Percentiles rank a stretch among this genome's conserved stretches.
These are phyloP conservation scores for Colletotrichum sp. DNA, from an alignment of 2,329 filamentous ascomycete genomes.

Conservation along the genomic window DNA sequence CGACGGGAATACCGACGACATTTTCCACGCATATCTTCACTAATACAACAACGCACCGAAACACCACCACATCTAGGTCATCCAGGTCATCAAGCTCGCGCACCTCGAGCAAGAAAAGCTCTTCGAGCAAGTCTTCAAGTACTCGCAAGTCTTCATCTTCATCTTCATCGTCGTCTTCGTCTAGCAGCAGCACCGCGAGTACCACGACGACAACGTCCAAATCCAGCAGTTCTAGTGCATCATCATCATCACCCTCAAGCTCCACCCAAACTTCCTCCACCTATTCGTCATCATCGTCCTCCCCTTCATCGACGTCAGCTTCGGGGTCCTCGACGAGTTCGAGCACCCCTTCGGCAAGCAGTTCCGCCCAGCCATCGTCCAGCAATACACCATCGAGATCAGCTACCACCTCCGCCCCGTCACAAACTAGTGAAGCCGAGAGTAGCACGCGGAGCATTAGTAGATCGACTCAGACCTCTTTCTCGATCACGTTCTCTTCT, in stretches of 20 bases:
- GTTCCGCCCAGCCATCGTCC: not conserved
- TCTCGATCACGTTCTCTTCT: not conserved
- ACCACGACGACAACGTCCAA: not conserved
- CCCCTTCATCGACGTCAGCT: not conserved
- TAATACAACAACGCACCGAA: not conserved
- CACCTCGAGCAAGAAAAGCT: not conserved
- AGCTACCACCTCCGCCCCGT: not conserved
- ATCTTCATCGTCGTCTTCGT: not conserved
- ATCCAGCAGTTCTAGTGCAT: not conserved
- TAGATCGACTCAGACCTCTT: not conserved
- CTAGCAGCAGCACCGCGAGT: not conserved
- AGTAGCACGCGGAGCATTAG: not conserved
- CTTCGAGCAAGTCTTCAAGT: not conserved
- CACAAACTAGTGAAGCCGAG: not conserved
- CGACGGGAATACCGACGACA: not conserved
- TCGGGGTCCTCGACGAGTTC: not conserved
- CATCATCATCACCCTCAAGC: not conserved
- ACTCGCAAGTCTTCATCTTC: not conserved
- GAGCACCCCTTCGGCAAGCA: not conserved
- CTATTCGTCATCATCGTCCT: not conserved
- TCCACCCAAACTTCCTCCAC: not conserved
- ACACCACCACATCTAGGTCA: not conserved
- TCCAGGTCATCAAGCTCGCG: not conserved
- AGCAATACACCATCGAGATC: not conserved
- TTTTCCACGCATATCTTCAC: not conserved